Conservation (phyloP, 73 alveolate genomes). For the Symbiodinium natans region DNA sequence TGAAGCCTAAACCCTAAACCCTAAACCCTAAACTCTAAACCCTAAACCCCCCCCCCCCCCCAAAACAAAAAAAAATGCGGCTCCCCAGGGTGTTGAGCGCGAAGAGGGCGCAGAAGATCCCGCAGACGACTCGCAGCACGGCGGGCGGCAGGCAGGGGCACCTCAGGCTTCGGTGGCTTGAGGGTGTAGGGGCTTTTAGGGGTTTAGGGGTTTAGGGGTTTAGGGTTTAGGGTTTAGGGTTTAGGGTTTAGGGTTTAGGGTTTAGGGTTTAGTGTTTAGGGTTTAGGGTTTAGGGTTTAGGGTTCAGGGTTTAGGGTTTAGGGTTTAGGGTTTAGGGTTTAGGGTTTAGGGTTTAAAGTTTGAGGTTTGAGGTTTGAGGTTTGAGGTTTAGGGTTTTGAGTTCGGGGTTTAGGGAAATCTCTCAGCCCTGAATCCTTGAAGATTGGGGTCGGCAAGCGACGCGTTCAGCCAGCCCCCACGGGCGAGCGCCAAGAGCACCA, state of each 20-base stretch:
- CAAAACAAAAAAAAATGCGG: not conserved
- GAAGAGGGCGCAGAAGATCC: conserved; percentile 15
- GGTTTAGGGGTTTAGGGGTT: too few relatives aligned
- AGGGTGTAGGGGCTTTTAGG: not conserved
- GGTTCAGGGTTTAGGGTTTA: not conserved
- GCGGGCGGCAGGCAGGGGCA: not conserved
- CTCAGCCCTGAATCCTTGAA: too few relatives aligned
- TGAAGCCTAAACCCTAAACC: not conserved
- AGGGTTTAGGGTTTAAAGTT: not conserved
- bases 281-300: not conserved
- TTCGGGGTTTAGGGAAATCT: not conserved
- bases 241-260: too few relatives aligned
- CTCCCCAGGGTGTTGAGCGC: conserved; percentile 58
- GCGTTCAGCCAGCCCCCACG: not conserved
- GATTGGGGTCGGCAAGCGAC: not conserved
- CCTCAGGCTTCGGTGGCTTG: not conserved
- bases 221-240: too few relatives aligned
- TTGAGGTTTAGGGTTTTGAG: not conserved
- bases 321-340: not conserved
- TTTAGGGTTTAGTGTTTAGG: not conserved
- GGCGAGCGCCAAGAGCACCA: not conserved
- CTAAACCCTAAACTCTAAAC: not conserved
- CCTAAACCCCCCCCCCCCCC: not conserved
- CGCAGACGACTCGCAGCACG: not conserved
- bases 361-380: not conserved